These are phyloP conservation scores for Nicotiana attenuata DNA, from an alignment of 257 asterid genomes.

Conservation along the genomic window DNA sequence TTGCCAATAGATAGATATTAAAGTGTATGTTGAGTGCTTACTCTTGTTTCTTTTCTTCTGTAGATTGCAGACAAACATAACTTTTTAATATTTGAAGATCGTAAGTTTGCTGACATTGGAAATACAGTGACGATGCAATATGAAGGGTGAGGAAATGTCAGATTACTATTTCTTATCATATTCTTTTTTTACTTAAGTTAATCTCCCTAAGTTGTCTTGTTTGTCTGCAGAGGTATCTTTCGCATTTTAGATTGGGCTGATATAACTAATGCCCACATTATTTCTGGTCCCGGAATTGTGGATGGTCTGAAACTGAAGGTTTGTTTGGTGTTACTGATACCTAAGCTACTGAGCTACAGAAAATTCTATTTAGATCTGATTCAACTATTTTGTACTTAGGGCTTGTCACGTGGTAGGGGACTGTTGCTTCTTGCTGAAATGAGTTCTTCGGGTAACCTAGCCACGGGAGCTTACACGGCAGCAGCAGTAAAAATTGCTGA, in stretches of 20 bases:
- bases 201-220: slow-evolving; percentile 9
- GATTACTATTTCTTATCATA: neutral
- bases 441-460: slow-evolving; percentile 96
- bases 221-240: slow-evolving; percentile 70
- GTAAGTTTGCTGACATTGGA: slow-evolving; percentile 98
- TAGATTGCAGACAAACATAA: slow-evolving; percentile 90
- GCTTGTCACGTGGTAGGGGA: slow-evolving; percentile 80
- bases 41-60: slow-evolving; percentile 19
- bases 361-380: slow-evolving; percentile 4
- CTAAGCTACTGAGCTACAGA: neutral
- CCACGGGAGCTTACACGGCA: slow-evolving; percentile 88
- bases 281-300: slow-evolving; percentile 97
- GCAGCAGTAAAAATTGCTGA: slow-evolving; percentile 89
- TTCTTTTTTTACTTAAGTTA: neutral
- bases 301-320: slow-evolving; percentile 94
- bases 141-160: slow-evolving; percentile 55
- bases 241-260: slow-evolving; percentile 95
- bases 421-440: slow-evolving; percentile 90
- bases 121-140: slow-evolving; percentile 98
- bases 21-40: neutral
- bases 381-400: slow-evolving; percentile 40
- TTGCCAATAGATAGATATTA: neutral
- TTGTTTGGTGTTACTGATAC: slow-evolving; percentile 8
- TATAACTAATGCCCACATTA: slow-evolving; percentile 88
- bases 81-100: slow-evolving; percentile 88